Evolutionary conservation across 441 rosid species (phyloP), one percentile per base, ranked within the genome.

Genomic region (Aquilaria agallochum): DNA sequence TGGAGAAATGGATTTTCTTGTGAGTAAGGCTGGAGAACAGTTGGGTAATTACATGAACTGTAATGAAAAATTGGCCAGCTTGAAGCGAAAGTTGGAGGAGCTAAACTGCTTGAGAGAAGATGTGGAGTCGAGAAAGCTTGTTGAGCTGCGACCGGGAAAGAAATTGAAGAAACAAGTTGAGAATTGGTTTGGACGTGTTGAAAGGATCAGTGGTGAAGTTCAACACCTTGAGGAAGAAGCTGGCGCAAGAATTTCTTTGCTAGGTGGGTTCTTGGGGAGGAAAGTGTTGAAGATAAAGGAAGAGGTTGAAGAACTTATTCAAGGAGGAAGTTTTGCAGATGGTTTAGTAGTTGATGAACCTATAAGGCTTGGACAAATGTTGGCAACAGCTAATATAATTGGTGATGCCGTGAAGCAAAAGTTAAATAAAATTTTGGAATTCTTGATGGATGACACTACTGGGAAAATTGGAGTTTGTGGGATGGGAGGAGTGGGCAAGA

Each of bases 401-500:
- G 54, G 54, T 15, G 54, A 51, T 12, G 9, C 30, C 45, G 9
- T 51, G 7, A n/a, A 30, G 54, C n/a, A 7, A 13, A 51, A 51
- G 31, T 40, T 40, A 10, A 40, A 51, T 7, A 15, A 11, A 3
- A 51, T 51, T 4, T n/a, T 7, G 54, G 12, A 14, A n/a, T 34
- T 34, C 31, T 11, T 61, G 32, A 61, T 61, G 40, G 50, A 11
- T 8, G 57, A 51, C 53, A 33, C 50, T 46, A 54, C 48, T 50
- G 31, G 42, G 5, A 49, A 7, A 54, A 60, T 60, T 9, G 62
- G 52, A 47, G 53, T 46, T 45, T 58, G 55, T n/a, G 56, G 68
- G 30, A 56, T 56, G 45, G 61, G 68, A 4, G 68, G 62, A 27
- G 15, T 53, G 5, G 59, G 72, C 2, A 68, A 68, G 46, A 62